Conservation (phyloP, 306 rosid species). For the Hippophae gyantsensis region DNA sequence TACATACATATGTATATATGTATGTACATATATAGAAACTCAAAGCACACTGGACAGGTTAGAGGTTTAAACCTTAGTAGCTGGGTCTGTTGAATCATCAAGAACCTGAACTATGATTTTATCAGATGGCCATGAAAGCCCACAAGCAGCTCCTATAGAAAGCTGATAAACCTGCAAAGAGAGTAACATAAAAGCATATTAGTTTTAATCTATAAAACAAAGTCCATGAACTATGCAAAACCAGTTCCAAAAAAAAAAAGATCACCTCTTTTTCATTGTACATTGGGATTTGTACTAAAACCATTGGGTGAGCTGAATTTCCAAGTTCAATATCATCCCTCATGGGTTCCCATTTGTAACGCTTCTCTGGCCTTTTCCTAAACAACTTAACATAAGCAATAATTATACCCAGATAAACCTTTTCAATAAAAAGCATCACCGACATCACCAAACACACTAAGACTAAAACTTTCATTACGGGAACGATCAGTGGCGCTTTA, state of each 20-base stretch:
- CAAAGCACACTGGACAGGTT: background rate
- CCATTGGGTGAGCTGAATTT: constrained; percentile 35
- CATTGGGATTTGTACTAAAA: constrained; percentile 33
- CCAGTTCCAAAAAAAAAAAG: background rate
- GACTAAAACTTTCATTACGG: constrained; percentile 42
- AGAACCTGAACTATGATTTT: constrained; percentile 30
- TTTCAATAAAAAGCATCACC: constrained; percentile 63
- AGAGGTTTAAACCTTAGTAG: constrained; percentile 19
- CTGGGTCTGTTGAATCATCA: constrained; percentile 32
- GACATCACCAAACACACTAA: constrained; percentile 61
- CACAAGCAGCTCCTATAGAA: constrained; percentile 36
- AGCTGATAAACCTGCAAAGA: constrained; percentile 28
- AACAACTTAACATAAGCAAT: constrained; percentile 46
- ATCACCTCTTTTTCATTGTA: constrained; percentile 33
- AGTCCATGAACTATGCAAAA: too few species aligned
- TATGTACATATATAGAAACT: too few species aligned
- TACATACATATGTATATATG: too few species aligned
- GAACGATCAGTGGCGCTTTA: constrained; percentile 51
- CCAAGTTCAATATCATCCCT: constrained; percentile 66
- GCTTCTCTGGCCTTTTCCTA: constrained; percentile 44
- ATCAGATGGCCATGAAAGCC: constrained; percentile 34
- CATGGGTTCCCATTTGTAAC: constrained; percentile 68
- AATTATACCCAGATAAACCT: constrained; percentile 72
- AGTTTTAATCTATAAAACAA: too few species aligned
- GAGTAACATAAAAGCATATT: too few species aligned